Conservation (phyloP, 2,329 filamentous ascomycete genomes). For the Botrytis squamosa region DNA sequence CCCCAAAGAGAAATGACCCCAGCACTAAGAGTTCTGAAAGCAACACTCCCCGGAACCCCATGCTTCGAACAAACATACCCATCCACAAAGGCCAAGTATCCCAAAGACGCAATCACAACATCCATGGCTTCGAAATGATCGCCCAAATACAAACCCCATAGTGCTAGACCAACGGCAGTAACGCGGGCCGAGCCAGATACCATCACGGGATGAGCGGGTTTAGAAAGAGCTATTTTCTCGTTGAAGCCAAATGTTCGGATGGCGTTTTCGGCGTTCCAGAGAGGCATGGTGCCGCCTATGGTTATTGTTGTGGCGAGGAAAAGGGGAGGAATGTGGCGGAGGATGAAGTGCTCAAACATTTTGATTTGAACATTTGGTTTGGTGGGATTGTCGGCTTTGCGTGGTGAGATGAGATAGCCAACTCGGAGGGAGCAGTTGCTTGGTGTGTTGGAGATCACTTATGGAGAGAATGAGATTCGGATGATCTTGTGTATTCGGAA, state of each 20-base stretch:
- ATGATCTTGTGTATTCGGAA: background rate
- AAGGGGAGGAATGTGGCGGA: background rate
- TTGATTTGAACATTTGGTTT: background rate
- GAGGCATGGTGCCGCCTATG: background rate
- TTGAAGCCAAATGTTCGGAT: background rate
- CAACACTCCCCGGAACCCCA: background rate
- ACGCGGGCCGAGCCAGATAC: background rate
- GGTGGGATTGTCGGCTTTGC: background rate
- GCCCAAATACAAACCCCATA: background rate
- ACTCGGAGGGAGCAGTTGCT: background rate
- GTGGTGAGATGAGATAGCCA: background rate
- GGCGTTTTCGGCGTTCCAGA: background rate
- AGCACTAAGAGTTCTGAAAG: background rate
- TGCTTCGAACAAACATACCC: background rate
- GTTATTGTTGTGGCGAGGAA: background rate
- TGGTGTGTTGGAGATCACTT: background rate
- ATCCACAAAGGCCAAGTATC: background rate
- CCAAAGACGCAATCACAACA: background rate
- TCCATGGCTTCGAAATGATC: background rate
- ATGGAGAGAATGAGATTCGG: fast-evolving
- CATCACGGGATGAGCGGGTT: background rate
- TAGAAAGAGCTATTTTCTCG: background rate
- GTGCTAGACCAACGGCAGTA: background rate
- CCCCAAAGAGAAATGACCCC: background rate
- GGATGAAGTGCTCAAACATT: background rate